A percentile compares a stretch with the other conserved stretches of the same genome.
Evolutionary conservation across 2,329 filamentous ascomycete species (phyloP).

Genomic region (Cordyceps cicadae): DNA sequence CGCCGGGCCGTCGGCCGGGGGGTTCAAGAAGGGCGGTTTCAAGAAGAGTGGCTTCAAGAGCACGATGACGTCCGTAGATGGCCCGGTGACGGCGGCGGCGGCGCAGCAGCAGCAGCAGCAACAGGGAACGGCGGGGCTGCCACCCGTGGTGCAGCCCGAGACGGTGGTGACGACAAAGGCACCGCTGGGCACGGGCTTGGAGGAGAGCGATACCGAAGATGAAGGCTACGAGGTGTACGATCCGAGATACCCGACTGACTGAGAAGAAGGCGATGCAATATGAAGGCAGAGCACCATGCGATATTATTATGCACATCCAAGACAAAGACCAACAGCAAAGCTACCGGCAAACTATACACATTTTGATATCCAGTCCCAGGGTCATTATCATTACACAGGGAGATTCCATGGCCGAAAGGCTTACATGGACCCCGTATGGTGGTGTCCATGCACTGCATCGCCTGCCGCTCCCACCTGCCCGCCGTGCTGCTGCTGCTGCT

Average conservation of each 20-base stretch:
- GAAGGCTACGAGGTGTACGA: conserved; percentile 65
- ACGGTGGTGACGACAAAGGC: conserved; percentile 18
- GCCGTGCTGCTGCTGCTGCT: not conserved
- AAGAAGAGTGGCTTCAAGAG: conserved; percentile 81
- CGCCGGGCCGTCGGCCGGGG: conserved; percentile 27
- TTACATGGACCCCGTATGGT: conserved; percentile 9
- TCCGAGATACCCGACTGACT: conserved; percentile 52
- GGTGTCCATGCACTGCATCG: not conserved
- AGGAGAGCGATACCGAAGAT: conserved; percentile 58
- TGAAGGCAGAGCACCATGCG: not conserved
- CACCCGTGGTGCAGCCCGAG: conserved; percentile 28
- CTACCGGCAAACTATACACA: not conserved
- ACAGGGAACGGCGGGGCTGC: conserved; percentile 30
- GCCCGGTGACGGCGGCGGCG: not conserved
- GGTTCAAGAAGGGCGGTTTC: conserved; percentile 62
- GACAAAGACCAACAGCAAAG: not conserved
- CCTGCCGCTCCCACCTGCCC: not conserved
- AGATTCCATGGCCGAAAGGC: not conserved
- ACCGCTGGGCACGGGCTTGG: conserved; percentile 15
- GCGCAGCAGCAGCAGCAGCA: not conserved
- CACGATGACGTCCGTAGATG: conserved; percentile 52
- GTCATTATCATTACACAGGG: conserved; percentile 12
- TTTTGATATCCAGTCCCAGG: conserved; percentile 1
- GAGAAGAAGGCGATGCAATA: conserved; percentile 21
- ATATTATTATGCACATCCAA: not conserved